Evolutionary conservation across 1,284 basidiomycete genomes (phyloP).

Genomic region (Gastroboletus turbinatus): DNA sequence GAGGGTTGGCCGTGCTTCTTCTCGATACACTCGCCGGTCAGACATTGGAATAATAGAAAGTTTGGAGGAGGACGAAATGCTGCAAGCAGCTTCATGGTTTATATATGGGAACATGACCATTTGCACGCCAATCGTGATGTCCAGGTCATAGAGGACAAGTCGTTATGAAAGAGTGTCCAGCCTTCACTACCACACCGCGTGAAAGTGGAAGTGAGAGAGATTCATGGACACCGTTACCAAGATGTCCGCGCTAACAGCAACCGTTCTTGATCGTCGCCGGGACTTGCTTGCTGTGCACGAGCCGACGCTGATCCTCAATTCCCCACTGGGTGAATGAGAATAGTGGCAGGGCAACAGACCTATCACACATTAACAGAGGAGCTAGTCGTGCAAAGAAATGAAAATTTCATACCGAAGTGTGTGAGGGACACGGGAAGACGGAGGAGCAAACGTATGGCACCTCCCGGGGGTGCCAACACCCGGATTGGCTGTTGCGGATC

Average conservation of each 20-base stretch:
- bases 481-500: conserved; percentile 30
- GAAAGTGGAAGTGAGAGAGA: conserved; percentile 18
- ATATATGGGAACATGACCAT: conserved; percentile 27
- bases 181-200: conserved; percentile 24
- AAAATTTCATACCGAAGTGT: conserved; percentile 23
- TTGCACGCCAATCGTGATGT: conserved; percentile 28
- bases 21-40: conserved; percentile 40
- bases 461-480: conserved; percentile 6
- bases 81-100: conserved; percentile 17
- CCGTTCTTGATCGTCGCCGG: conserved; percentile 34
- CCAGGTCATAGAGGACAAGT: conserved; percentile 10
- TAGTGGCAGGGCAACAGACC: conserved; percentile 9
- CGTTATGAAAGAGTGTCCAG: conserved; percentile 31
- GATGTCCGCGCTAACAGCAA: conserved; percentile 31
- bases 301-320: conserved; percentile 31
- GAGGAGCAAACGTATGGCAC: conserved; percentile 8
- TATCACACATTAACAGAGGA: conserved; percentile 12
- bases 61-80: conserved; percentile 8
- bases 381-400: conserved; percentile 15
- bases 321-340: conserved; percentile 7
- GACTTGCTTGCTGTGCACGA: conserved; percentile 32
- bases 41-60: conserved; percentile 37
- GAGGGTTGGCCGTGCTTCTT: conserved; percentile 57
- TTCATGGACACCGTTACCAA: conserved; percentile 32
- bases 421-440: conserved; percentile 15